Evolutionary conservation across 768 basidiomycete species (phyloP).

Genomic region (Rubroboletus pulcherrimus): DNA sequence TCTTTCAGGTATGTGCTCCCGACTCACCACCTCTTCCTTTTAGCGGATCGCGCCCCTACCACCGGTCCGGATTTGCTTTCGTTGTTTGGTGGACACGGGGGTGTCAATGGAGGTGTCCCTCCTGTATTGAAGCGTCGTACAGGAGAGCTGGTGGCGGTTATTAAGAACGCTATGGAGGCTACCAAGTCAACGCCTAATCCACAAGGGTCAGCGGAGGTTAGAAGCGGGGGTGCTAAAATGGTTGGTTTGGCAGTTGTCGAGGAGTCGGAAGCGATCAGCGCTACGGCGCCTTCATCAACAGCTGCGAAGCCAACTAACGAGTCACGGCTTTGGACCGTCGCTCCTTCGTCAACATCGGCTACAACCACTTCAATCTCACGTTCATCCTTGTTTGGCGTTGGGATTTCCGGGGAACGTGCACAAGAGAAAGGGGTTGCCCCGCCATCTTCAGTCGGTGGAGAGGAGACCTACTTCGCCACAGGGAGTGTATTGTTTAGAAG

Average conservation of each 20-base stretch:
- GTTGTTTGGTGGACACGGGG: conserved; percentile 40
- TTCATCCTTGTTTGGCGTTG: conserved; percentile 25
- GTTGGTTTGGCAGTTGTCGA: neutral
- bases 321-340: conserved; percentile 19
- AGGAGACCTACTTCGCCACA: conserved; percentile 23
- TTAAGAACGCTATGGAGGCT: conserved; percentile 45
- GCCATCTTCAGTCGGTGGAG: neutral
- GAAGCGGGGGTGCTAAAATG: neutral
- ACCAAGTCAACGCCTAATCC: neutral
- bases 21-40: conserved; percentile 68
- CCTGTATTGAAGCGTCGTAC: conserved; percentile 59
- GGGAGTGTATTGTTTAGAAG: conserved; percentile 48
- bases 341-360: conserved; percentile 1
- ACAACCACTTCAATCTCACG: conserved; percentile 13
- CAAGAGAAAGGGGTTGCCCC: neutral
- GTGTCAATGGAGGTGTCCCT: conserved; percentile 41
- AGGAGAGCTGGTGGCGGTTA: conserved; percentile 61
- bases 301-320: conserved; percentile 2
- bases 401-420: neutral
- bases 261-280: conserved; percentile 5
- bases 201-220: neutral
- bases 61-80: conserved; percentile 60
- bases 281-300: conserved; percentile 11
- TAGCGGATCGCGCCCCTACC: conserved; percentile 68
- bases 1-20: conserved; percentile 62